Conservation (phyloP, 495 filamentous ascomycete species). For the Aspergillus haitiensis region DNA sequence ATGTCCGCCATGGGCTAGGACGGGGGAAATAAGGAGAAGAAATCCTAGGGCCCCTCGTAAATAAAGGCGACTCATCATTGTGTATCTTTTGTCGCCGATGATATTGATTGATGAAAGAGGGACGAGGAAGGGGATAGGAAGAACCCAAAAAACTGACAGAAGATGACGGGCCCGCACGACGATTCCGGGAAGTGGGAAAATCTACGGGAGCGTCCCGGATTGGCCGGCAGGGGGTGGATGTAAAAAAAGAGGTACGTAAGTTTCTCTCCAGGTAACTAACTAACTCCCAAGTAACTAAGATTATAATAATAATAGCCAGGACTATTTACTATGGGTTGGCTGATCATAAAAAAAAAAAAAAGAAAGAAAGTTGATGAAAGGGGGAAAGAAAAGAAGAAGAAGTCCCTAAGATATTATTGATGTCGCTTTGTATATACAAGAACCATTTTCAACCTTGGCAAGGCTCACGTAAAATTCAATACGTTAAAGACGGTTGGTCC, state of each 20-base stretch:
- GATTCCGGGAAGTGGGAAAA: slow-evolving; percentile 11
- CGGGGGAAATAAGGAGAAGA: slow-evolving; percentile 36
- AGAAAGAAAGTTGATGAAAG: not conserved
- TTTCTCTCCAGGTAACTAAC: too few species aligned
- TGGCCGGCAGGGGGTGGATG: slow-evolving; percentile 16
- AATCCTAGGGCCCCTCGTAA: slow-evolving; percentile 24
- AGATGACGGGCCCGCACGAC: slow-evolving; percentile 5
- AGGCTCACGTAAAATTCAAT: too few species aligned
- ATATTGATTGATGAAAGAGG: slow-evolving; percentile 3
- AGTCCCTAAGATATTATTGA: not conserved
- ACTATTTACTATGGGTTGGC: too few species aligned
- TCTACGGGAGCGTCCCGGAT: slow-evolving; percentile 16
- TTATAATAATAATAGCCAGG: too few species aligned
- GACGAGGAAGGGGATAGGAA: slow-evolving; percentile 16
- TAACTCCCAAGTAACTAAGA: too few species aligned
- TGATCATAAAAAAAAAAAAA: not conserved
- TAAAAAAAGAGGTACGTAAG: not conserved
- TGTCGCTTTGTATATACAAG: too few species aligned
- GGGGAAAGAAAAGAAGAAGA: too few species aligned
- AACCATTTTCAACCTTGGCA: too few species aligned
- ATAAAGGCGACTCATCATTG: slow-evolving; percentile 20
- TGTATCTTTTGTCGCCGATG: slow-evolving; percentile 5
- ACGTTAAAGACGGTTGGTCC: too few species aligned
- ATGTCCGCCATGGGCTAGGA: slow-evolving; percentile 71
- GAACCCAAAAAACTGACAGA: slow-evolving; percentile 13